Evolutionary conservation across 129 eudicot genomes (phyloP).

Genomic region (Centrapalus pauciflorus): DNA sequence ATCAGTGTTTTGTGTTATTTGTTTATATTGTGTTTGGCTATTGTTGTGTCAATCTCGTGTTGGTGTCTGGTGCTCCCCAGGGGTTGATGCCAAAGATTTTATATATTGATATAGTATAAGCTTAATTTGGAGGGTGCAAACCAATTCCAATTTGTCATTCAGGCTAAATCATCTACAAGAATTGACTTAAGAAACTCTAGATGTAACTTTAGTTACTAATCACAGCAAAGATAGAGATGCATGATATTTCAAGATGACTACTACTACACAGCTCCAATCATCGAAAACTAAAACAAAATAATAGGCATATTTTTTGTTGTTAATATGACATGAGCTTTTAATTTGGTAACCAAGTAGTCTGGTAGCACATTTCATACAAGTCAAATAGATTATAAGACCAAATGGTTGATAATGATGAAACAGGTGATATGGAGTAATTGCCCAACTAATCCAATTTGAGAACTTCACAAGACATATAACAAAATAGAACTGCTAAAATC

Average conservation of each 20-base stretch:
- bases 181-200: not conserved
- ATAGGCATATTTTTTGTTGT: not conserved
- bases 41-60: too few species aligned
- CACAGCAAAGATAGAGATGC: not conserved
- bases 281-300: not conserved
- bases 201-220: not conserved
- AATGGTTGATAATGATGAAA: not conserved
- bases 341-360: not conserved
- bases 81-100: too few species aligned
- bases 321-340: not conserved
- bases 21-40: too few species aligned
- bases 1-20: too few species aligned
- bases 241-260: not conserved
- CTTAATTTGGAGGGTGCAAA: not conserved
- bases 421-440: not conserved
- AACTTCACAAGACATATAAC: not conserved
- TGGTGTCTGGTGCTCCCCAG: too few species aligned
- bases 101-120: not conserved
- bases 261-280: not conserved
- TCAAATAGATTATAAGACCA: not conserved
- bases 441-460: not conserved
- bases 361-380: not conserved
- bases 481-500: not conserved
- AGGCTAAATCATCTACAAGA: not conserved
- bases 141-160: not conserved